A percentile compares a stretch with the other conserved stretches of the same genome.
These are phyloP conservation scores for Bipolaris sorokiniana DNA, from an alignment of 2,329 filamentous ascomycete genomes.

Conservation along the genomic window DNA sequence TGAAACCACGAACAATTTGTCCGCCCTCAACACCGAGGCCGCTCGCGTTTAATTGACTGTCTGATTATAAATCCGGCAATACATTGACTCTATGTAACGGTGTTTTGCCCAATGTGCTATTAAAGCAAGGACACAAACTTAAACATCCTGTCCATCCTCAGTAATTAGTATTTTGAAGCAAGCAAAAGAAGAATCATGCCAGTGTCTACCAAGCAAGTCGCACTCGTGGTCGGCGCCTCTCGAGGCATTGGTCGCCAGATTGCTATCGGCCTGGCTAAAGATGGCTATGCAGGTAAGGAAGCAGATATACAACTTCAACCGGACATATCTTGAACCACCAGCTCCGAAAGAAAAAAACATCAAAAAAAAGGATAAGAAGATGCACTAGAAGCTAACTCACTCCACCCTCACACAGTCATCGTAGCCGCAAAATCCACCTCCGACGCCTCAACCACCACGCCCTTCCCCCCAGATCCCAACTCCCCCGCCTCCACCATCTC, in stretches of 20 bases:
- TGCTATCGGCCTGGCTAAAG: constrained; percentile 74
- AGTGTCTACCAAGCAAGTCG: constrained; percentile 58
- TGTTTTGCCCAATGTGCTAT: not conserved
- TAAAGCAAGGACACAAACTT: not conserved
- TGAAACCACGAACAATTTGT: not conserved
- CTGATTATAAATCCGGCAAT: not conserved
- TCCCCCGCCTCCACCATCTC: constrained; percentile 76
- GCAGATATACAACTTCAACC: no score
- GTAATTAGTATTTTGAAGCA: not conserved
- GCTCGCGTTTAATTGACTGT: constrained; percentile 4
- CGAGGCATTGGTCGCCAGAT: constrained; percentile 82
- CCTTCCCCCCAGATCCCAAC: constrained; percentile 79
- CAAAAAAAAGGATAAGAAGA: not conserved
- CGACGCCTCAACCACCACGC: constrained; percentile 60
- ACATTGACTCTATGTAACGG: not conserved
- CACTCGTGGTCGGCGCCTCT: constrained; percentile 76
- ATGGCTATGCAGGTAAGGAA: constrained; percentile 69
- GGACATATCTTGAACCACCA: not conserved
- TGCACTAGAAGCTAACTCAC: not conserved
- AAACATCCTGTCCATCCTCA: not conserved
- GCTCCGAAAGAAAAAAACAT: not conserved
- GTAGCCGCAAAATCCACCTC: constrained; percentile 78
- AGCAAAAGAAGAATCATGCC: constrained; percentile 19
- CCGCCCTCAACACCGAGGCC: not conserved
- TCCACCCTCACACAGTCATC: constrained; percentile 62